Base-by-base conservation (phyloP, 2,329 filamentous ascomycete species). In the Fusarium sp. region DNA sequence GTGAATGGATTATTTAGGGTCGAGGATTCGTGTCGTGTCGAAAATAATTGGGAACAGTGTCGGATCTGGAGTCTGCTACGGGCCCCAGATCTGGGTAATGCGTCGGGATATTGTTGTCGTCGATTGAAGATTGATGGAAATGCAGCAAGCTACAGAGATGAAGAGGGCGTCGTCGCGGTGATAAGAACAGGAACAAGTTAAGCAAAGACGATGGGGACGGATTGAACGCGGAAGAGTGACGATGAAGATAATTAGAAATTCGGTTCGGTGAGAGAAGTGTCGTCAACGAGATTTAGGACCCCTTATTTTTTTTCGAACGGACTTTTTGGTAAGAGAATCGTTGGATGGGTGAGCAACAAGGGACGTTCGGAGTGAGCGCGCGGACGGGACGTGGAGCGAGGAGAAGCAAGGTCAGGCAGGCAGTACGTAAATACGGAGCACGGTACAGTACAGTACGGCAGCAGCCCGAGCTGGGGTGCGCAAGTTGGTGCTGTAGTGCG, bases 261-360 rank as follows among this genome's bases (percentile, higher is more conserved):
- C 42, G 64, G 41, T 45, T 67, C 57, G 56, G 44, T 50, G 31
- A 34, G 28, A 51, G 40, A 54, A 63, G 53, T 68, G 53, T 68
- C 46, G 58, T 70, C 34, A 51, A 51, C 67, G 67, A 70, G 53
- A 51, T 70, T 42, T 30, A 66, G 53, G 62, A 65, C 62, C 67
- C 67, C 67, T 69, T 69, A 69, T 69, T 69, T 70, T 70, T 23
- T 59, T 62, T 66, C 61, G 45, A 62, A 59, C 66, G 62, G 67
- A 59, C 36, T 67, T 68, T 70, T 51, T 66, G 52, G 42, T 41
- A 42, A 54, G 49, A 66, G 65, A 55, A 52, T 67, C 53, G 67
- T 69, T 67, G 62, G 62, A 69, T 70, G 66, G 58, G 62, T 70
- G 66, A 69, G 46, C 61, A 65, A 60, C 66, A 70, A 69, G 67